phyloP scores from a whole-genome alignment of 2,329 filamentous ascomycete species.

The Diaporthe sp. region DNA sequence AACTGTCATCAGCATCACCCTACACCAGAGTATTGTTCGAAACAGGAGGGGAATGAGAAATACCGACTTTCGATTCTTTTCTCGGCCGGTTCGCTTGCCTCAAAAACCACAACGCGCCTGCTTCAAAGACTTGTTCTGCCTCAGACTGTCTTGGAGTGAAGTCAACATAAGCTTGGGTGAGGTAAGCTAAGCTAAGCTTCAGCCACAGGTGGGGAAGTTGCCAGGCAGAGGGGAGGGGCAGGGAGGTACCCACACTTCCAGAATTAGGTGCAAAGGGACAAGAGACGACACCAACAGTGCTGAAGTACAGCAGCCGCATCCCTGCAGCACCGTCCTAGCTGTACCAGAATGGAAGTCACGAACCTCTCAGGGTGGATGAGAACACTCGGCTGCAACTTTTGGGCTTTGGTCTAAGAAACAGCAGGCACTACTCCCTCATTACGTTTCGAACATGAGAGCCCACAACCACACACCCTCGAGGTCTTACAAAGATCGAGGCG shows the following conservation, averaged over 20 bases:
- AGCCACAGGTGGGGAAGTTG: slow-evolving; percentile 31
- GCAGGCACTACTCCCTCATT: neutral
- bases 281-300: neutral
- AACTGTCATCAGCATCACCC: neutral
- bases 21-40: neutral
- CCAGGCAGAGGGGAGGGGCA: neutral
- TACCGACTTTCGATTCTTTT: neutral
- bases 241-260: slow-evolving; percentile 2
- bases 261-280: neutral
- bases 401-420: neutral
- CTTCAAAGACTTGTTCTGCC: slow-evolving; percentile 22
- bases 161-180: slow-evolving; percentile 32
- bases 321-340: neutral
- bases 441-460: neutral
- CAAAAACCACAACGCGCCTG: neutral
- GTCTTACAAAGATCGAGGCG: neutral
- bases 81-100: neutral
- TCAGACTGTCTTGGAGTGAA: slow-evolving; percentile 23
- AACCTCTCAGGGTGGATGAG: neutral
- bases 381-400: neutral
- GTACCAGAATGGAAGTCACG: slow-evolving; percentile 8
- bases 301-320: neutral
- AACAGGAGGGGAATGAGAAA: neutral
- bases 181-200: slow-evolving; percentile 30
- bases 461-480: neutral